Evolutionary conservation across 176 grass and related monocot genomes (phyloP), one percentile per base, ranked within the genome.

Genomic region (Aegilops speltoides): DNA sequence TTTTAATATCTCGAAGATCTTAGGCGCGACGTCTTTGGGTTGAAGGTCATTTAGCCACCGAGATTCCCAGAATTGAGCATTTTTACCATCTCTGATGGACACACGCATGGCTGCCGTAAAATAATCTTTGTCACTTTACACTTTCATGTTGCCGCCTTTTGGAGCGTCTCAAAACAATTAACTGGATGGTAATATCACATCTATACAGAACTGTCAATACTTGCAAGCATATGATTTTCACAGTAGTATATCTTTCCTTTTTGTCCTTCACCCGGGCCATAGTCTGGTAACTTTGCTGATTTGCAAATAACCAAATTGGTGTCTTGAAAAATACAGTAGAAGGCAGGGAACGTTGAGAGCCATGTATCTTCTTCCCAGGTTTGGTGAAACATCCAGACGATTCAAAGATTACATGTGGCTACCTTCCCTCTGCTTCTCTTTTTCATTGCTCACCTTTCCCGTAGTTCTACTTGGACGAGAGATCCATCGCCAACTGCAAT

Each of bases 361-460:
- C 63, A 63, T 41, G 19, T 59, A 5, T 38, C 19, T 50, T 87
- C 31, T 71, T 72, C 14, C 50, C 60, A 76, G 46, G 63, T 79
- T 68, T 81, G 80, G 37, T 74, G 34, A 77, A 50, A 73, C 68
- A 84, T 87, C 85, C 66, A 79, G 85, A 76, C 24, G 45, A 60
- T 84, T 87, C 76, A 43, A 22, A 68, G 28, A 87, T 61, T 66
- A 80, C 23, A 81, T 91, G 77, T 81, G 85, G 89, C 69, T 80
- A 85, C 17, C 46, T 76, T 84, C 26, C 68, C 29, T 64, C 69
- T 68, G 70, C 69, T 81, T 76, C 36, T 85, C 81, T 28, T 76
- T 84, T 87, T 91, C 85, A 91, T 4, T 54, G 28, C 52, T 80
- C 37, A 3, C 81, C 81, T 91, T 91, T 88, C 62, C 17, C 46